Evolutionary conservation across 169 alveolate species (phyloP), one percentile per base, ranked within the genome.

Genomic region (Ophryocystis elektroscirrha): DNA sequence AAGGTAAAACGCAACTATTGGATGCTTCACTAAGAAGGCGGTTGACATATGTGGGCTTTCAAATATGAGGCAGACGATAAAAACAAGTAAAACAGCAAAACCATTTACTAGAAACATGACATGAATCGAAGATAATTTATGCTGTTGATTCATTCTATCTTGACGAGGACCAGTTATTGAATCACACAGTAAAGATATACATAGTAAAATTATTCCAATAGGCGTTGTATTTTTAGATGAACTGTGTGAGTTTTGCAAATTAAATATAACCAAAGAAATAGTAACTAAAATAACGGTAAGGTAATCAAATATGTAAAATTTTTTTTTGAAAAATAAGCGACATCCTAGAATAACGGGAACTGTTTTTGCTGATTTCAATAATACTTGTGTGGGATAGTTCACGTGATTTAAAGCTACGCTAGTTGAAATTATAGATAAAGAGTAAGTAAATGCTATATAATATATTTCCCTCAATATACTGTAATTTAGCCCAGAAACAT

Each of bases 271-370:
- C 47, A 81, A 58, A 0, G 84, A 81, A 3, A 64, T 44, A 19
- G 91, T 81, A 44, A 81, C 75, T 25, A 73, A 61, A 38, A 72
- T 36, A 15, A 81, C 89, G 9, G 85, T 60, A 25, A 73, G 54
- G 53, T 79, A 73, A 59, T 81, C 91, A 46, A 76, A 81, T 79
- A 78, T 69, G 4, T 86, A 85, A 52, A 79, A 81, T 56, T 66
- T 74, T 56, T 71, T 77, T 38, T 74, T 65, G 62, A 81, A 81
- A 38, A 76, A 58, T 7, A 74, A 29, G 42, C 68, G 61, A 9
- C 88, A 85, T n/a, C 86, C 83, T 15, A 74, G 76, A 29, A 79
- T 73, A 19, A 81, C 71, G 12, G 87, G 89, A n/a, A 81, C 86
- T 83, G 78, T 79, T 51, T 81, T 81, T 16, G 86, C 87, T 18